Evolutionary conservation across 805 yeast species (phyloP).

Genomic region (Nakazawaea siamensis): DNA sequence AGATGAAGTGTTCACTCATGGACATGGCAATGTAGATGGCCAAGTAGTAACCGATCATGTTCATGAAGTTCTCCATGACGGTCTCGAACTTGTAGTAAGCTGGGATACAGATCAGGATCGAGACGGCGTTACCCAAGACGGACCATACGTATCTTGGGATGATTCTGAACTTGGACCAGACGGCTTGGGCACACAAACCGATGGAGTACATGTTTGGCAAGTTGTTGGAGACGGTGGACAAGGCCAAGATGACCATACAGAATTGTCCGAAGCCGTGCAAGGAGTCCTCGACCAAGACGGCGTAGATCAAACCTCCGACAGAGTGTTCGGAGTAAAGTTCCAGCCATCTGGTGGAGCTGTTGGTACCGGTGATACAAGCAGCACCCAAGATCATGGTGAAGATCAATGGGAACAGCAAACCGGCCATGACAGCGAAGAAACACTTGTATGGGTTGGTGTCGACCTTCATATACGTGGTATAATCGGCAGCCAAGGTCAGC

Average conservation of each 20-base stretch:
- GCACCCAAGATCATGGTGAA: slow-evolving; percentile 81
- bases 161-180: slow-evolving; percentile 65
- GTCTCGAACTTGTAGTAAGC: slow-evolving; percentile 67
- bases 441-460: slow-evolving; percentile 50
- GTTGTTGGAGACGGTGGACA: slow-evolving; percentile 86
- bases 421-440: slow-evolving; percentile 55
- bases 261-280: slow-evolving; percentile 86
- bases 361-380: slow-evolving; percentile 68
- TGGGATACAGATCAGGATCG: slow-evolving; percentile 84
- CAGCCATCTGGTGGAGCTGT: slow-evolving; percentile 35
- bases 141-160: slow-evolving; percentile 87
- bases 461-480: slow-evolving; percentile 78
- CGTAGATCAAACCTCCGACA: slow-evolving; percentile 79
- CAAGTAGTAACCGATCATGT: slow-evolving; percentile 84
- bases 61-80: slow-evolving; percentile 84
- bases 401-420: slow-evolving; percentile 59
- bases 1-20: slow-evolving; percentile 77
- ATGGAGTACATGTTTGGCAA: slow-evolving; percentile 92
- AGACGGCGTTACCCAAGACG: slow-evolving; percentile 59
- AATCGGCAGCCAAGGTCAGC: slow-evolving; percentile 90
- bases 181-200: slow-evolving; percentile 78
- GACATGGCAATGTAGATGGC: slow-evolving; percentile 75
- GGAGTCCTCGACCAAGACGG: slow-evolving; percentile 69
- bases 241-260: slow-evolving; percentile 74
- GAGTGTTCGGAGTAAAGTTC: slow-evolving; percentile 43